Percentiles rank a stretch among this genome's conserved stretches.
These are phyloP conservation scores for Globisporangium alternatum DNA, from an alignment of 352 stramenopile genomes.

Conservation along the genomic window DNA sequence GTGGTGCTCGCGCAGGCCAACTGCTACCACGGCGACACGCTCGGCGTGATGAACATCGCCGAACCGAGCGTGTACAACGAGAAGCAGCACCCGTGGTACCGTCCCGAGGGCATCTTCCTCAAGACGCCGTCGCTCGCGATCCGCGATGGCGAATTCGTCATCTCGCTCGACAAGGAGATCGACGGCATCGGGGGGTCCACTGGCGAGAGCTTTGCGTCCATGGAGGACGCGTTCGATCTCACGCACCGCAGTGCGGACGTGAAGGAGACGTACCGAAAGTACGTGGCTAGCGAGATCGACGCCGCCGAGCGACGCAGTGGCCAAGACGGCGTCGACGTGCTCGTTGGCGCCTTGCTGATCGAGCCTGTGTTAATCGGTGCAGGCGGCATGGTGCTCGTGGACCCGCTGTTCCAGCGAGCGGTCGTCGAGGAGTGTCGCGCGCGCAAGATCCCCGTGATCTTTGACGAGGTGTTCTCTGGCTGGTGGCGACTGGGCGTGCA, in stretches of 20 bases:
- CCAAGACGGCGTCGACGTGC: slow-evolving; percentile 22
- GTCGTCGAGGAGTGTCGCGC: slow-evolving; percentile 72
- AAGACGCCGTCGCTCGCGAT: slow-evolving; percentile 74
- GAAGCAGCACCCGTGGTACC: slow-evolving; percentile 92
- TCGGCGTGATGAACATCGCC: slow-evolving; percentile 90
- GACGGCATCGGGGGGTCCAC: slow-evolving; percentile 18
- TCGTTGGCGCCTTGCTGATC: slow-evolving; percentile 78
- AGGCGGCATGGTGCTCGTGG: slow-evolving; percentile 88
- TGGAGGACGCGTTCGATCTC: slow-evolving; percentile 58
- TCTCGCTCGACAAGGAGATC: slow-evolving; percentile 55
- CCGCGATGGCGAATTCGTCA: slow-evolving; percentile 52
- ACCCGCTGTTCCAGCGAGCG: slow-evolving; percentile 91
- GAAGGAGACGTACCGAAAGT: slow-evolving; percentile 55
- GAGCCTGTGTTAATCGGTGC: slow-evolving; percentile 90
- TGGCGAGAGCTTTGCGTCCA: slow-evolving; percentile 33
- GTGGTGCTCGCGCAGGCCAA: slow-evolving; percentile 84
- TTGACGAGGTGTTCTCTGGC: slow-evolving; percentile 91
- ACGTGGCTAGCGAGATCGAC: slow-evolving; percentile 59
- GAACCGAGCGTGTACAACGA: slow-evolving; percentile 90
- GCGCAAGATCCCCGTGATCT: slow-evolving; percentile 88
- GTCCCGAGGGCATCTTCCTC: slow-evolving; percentile 76
- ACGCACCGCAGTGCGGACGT: slow-evolving; percentile 34
- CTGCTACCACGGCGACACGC: slow-evolving; percentile 92
- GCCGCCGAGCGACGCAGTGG: slow-evolving; percentile 22
- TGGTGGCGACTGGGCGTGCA: slow-evolving; percentile 89